Conservation (phyloP, 148 eudicot genomes). For the Arctostaphylos glauca region DNA sequence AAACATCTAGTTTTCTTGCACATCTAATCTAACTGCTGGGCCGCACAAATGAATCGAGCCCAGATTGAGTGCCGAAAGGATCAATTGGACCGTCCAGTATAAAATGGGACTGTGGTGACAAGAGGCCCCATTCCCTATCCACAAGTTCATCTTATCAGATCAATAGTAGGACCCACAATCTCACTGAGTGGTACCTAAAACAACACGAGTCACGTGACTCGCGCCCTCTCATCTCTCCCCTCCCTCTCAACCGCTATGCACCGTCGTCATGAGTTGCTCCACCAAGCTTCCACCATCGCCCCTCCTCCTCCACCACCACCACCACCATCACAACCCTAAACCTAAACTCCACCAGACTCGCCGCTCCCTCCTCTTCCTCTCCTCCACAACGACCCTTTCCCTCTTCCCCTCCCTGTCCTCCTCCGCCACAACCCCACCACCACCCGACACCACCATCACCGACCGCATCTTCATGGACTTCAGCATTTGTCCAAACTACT, state of each 20-base stretch:
- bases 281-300: constrained; percentile 26
- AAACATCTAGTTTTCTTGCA: no score
- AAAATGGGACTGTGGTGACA: no score
- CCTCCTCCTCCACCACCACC: constrained; percentile 15
- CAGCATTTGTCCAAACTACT: constrained; percentile 71
- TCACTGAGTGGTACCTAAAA: background rate
- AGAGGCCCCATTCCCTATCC: background rate
- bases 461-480: constrained; percentile 84
- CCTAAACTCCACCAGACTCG: constrained; percentile 36
- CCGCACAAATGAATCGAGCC: no score
- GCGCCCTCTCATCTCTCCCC: background rate
- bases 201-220: background rate
- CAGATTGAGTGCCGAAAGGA: no score
- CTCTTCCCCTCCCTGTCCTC: constrained; percentile 20
- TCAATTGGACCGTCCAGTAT: no score
- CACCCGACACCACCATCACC: constrained; percentile 79
- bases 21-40: no score
- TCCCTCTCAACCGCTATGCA: constrained; percentile 22
- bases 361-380: constrained; percentile 62
- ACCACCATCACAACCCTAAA: background rate
- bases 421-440: constrained; percentile 24
- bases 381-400: constrained; percentile 34
- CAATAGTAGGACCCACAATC: background rate
- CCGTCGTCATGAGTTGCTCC: constrained; percentile 35
- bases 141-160: background rate